These are phyloP conservation scores for Tuber melanosporum DNA, from an alignment of 495 filamentous ascomycete species.

Conservation along the genomic window DNA sequence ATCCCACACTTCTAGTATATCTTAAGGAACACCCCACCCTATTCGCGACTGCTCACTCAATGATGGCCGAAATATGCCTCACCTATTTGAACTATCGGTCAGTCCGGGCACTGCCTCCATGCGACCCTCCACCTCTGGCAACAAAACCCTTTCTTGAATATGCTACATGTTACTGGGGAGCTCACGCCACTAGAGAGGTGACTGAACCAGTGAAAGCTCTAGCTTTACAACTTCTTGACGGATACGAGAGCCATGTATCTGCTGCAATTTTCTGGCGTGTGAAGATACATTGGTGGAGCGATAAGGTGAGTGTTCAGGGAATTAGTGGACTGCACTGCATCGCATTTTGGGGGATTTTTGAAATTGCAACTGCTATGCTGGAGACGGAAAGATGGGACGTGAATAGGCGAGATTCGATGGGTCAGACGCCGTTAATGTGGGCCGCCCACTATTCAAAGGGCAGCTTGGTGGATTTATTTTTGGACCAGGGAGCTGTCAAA, in stretches of 20 bases:
- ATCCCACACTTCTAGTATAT: background rate
- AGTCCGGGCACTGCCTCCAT: background rate
- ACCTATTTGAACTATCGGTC: background rate
- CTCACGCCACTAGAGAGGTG: background rate
- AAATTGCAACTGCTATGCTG: background rate
- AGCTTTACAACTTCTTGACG: background rate
- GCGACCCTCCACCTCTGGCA: too few relatives aligned
- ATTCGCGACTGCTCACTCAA: background rate
- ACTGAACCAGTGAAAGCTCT: background rate
- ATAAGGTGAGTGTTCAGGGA: background rate
- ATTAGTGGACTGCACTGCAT: background rate
- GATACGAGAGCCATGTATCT: background rate
- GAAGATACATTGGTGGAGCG: background rate
- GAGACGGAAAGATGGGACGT: background rate
- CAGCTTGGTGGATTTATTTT: background rate
- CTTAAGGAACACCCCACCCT: background rate
- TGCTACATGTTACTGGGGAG: background rate
- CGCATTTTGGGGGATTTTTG: background rate
- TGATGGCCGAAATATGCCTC: background rate
- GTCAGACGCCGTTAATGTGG: background rate
- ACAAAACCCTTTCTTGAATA: background rate
- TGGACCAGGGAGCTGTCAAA: background rate
- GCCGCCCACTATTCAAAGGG: background rate
- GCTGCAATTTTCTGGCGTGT: background rate
- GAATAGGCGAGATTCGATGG: background rate